phyloP scores from a whole-genome alignment of 75 land plant genomes.

The Sequoiadendron giganteum region DNA sequence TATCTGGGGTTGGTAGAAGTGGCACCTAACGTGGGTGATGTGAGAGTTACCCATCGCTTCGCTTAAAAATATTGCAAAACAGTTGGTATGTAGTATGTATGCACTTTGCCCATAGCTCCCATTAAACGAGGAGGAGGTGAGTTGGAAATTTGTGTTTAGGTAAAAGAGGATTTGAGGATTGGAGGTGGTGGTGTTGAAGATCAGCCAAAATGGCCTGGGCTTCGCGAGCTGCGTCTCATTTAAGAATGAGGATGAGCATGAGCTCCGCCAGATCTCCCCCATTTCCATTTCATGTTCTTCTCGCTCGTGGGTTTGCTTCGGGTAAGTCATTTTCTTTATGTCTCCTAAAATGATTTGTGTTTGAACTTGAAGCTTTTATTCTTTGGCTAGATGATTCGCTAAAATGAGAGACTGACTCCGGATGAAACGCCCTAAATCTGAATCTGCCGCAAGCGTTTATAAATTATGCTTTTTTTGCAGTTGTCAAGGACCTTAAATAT shows the following conservation, averaged over 20 bases:
- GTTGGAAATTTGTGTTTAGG: no score
- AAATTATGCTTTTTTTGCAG: conserved; percentile 22
- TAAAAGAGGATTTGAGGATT: background rate
- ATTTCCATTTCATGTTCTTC: background rate
- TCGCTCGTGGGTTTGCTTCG: background rate
- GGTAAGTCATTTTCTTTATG: background rate
- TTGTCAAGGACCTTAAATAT: conserved; percentile 67
- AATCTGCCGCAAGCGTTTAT: background rate
- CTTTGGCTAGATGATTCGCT: background rate
- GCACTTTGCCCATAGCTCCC: no score
- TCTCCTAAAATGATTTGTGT: no score
- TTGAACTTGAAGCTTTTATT: background rate
- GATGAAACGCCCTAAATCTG: background rate
- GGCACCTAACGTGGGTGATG: no score
- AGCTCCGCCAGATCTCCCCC: background rate
- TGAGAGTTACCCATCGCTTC: no score
- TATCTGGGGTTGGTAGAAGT: no score
- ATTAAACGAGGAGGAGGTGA: no score
- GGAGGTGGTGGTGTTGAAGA: background rate
- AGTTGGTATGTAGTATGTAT: no score
- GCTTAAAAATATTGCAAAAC: no score
- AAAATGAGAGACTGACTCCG: background rate
- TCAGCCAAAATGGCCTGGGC: conserved; percentile 5
- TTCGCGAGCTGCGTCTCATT: background rate
- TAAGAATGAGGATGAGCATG: background rate